These are phyloP conservation scores for Psilocybe subaeruginosa DNA, from an alignment of 768 basidiomycete species.

Conservation along the genomic window DNA sequence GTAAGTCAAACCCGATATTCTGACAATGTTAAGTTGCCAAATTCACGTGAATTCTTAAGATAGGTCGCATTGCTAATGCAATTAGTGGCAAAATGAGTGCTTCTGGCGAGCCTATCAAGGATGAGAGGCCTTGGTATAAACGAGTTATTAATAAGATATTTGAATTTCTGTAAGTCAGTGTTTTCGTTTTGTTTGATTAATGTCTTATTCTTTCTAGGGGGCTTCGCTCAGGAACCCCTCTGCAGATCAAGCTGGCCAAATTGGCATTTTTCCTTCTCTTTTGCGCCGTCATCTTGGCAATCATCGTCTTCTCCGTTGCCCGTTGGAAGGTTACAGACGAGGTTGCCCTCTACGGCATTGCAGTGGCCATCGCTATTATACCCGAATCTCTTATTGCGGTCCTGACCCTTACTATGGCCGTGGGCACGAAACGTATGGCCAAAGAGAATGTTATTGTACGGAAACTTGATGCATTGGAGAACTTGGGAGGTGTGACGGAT, in stretches of 20 bases:
- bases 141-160: slow-evolving; percentile 25
- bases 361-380: slow-evolving; percentile 40
- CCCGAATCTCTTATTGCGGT: slow-evolving; percentile 48
- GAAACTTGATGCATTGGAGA: slow-evolving; percentile 66
- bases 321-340: slow-evolving; percentile 33
- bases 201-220: slow-evolving; percentile 26
- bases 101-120: slow-evolving; percentile 15
- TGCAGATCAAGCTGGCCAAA: slow-evolving; percentile 39
- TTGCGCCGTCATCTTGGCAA: slow-evolving; percentile 36
- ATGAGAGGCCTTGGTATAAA: slow-evolving; percentile 24
- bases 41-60: slow-evolving; percentile 13
- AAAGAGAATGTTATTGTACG: slow-evolving; percentile 63
- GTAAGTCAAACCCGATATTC: slow-evolving; percentile 24
- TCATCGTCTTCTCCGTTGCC: slow-evolving; percentile 41
- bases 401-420: slow-evolving; percentile 61
- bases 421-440: slow-evolving; percentile 58
- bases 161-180: slow-evolving; percentile 29
- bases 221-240: slow-evolving; percentile 36
- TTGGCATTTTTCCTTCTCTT: slow-evolving; percentile 39
- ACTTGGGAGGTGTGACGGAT: slow-evolving; percentile 55
- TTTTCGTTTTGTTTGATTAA: not conserved
- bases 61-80: slow-evolving; percentile 40
- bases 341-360: slow-evolving; percentile 40
- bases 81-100: slow-evolving; percentile 31
- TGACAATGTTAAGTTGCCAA: slow-evolving; percentile 5